A percentile compares a stretch with the other conserved stretches of the same genome.
These are phyloP conservation scores for Sanghuangporus weigelae DNA, from an alignment of 1,284 basidiomycete genomes.

Conservation along the genomic window DNA sequence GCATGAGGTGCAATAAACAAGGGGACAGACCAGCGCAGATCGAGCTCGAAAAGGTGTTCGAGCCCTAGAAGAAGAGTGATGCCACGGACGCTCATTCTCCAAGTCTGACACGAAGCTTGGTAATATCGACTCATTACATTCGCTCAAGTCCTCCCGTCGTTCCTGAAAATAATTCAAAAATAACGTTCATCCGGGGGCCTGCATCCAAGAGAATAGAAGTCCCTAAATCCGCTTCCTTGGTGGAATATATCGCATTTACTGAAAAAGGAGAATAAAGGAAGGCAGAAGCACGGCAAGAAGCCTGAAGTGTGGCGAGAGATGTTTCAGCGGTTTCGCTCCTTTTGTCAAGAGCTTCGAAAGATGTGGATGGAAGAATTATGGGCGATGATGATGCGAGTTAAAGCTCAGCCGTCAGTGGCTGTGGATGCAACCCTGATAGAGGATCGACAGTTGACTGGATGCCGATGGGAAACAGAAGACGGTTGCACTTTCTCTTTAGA, in stretches of 20 bases:
- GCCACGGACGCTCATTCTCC: neutral
- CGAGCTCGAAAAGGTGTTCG: neutral
- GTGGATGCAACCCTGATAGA: slow-evolving; percentile 2
- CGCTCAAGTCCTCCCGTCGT: neutral
- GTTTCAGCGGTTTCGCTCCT: neutral
- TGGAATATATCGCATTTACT: neutral
- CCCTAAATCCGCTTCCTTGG: no score
- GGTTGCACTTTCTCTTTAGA: neutral
- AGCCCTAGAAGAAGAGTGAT: neutral
- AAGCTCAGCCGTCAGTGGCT: slow-evolving; percentile 1
- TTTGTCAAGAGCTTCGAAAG: neutral
- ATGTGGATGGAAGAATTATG: neutral
- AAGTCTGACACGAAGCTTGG: neutral
- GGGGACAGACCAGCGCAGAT: neutral
- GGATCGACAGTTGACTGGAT: neutral
- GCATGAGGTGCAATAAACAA: neutral
- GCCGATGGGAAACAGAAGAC: neutral
- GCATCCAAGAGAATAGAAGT: neutral
- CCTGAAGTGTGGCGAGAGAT: neutral
- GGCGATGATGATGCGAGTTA: slow-evolving; percentile 1
- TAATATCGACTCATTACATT: neutral
- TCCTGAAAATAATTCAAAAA: neutral
- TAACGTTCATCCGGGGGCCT: neutral
- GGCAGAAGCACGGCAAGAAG: neutral
- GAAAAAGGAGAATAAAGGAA: neutral